Conservation (phyloP, 73 alveolate species). For the Diophrys sp. region DNA sequence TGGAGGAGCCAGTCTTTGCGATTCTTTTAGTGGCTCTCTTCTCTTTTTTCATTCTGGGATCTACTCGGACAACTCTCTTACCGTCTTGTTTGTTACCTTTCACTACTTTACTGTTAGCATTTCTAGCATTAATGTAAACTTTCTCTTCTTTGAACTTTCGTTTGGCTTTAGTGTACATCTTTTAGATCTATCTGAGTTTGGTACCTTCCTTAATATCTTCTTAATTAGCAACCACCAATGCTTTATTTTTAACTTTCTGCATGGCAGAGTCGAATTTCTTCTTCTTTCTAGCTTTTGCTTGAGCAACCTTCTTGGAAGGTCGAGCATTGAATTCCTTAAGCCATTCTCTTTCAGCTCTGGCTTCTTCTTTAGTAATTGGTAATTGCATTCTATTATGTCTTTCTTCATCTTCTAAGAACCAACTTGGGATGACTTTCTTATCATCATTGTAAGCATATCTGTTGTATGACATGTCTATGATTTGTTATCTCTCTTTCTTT, state of each 20-base stretch:
- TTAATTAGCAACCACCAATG: slow-evolving; percentile 81
- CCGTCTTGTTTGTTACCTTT: slow-evolving; percentile 39
- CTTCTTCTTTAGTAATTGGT: slow-evolving; percentile 89
- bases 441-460: slow-evolving; percentile 89
- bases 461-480: slow-evolving; percentile 82
- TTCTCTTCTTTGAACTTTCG: slow-evolving; percentile 72
- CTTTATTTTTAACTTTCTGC: slow-evolving; percentile 86
- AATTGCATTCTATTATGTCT: slow-evolving; percentile 69
- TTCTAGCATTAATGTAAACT: slow-evolving; percentile 6
- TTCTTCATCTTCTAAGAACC: slow-evolving; percentile 93
- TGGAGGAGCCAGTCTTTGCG: too few species aligned
- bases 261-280: slow-evolving; percentile 79
- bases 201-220: slow-evolving; percentile 89
- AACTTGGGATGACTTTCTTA: slow-evolving; percentile 79
- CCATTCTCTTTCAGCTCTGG: slow-evolving; percentile 81
- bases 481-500: slow-evolving; percentile 84
- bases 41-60: slow-evolving; percentile 73
- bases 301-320: slow-evolving; percentile 91
- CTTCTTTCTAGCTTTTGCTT: slow-evolving; percentile 93
- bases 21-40: slow-evolving; percentile 71
- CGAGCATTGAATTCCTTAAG: slow-evolving; percentile 86
- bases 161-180: slow-evolving; percentile 84
- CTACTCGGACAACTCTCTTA: slow-evolving; percentile 64
- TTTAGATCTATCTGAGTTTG: slow-evolving; percentile 87
- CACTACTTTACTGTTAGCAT: slow-evolving; percentile 4